A percentile compares a stretch with the other conserved stretches of the same genome.
Evolutionary conservation across 2,329 filamentous ascomycete species (phyloP).

Genomic region (Alternaria metachromatica): DNA sequence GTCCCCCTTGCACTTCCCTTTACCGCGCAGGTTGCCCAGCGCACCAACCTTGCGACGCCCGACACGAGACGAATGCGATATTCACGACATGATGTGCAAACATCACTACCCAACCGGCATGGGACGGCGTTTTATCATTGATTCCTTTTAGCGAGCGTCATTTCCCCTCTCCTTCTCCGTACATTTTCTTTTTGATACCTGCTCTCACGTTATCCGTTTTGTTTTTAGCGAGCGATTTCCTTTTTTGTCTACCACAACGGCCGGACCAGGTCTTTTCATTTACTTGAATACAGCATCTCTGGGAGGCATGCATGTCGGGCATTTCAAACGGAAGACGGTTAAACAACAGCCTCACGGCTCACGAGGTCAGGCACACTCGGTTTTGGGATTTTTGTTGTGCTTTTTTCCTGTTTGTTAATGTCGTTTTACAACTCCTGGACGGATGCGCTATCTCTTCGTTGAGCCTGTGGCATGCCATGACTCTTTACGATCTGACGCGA

Average conservation of each 20-base stretch:
- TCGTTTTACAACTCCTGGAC: constrained; percentile 42
- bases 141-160: constrained; percentile 53
- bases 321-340: constrained; percentile 50
- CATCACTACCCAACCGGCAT: constrained; percentile 55
- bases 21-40: constrained; percentile 41
- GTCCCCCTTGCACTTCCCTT: constrained; percentile 35
- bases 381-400: constrained; percentile 44
- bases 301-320: constrained; percentile 54
- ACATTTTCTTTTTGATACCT: constrained; percentile 51
- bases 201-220: constrained; percentile 45
- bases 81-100: constrained; percentile 52
- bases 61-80: constrained; percentile 56
- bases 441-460: constrained; percentile 44
- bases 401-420: constrained; percentile 49
- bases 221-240: constrained; percentile 54
- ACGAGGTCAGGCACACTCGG: constrained; percentile 50
- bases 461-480: constrained; percentile 46
- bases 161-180: constrained; percentile 46
- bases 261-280: constrained; percentile 48
- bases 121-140: constrained; percentile 60
- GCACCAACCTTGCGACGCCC: constrained; percentile 50
- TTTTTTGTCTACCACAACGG: constrained; percentile 37
- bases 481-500: constrained; percentile 40
- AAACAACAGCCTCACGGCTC: constrained; percentile 53
- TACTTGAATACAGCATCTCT: constrained; percentile 50